Conservation (phyloP, 2,329 filamentous ascomycete species). For the Blastomyces emzantsi region DNA sequence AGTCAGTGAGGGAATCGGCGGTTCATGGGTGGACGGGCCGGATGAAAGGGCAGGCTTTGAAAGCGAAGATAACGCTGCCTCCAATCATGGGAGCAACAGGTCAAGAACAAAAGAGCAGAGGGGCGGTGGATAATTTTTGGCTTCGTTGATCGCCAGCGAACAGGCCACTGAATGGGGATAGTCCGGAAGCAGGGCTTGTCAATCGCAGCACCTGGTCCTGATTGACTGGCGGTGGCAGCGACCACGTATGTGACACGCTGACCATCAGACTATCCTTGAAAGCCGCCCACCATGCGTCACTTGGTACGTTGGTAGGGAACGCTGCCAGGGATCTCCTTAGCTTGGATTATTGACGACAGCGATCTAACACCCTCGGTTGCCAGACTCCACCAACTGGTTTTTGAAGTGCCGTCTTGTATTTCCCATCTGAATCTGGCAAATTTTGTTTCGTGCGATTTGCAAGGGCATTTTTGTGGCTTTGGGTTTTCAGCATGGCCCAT, state of each 20-base stretch:
- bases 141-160: conserved; percentile 11
- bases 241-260: conserved; percentile 19
- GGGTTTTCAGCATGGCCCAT: background rate
- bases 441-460: conserved; percentile 4
- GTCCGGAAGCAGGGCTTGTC: conserved; percentile 7
- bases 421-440: background rate
- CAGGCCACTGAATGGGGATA: conserved; percentile 11
- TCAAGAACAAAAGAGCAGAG: background rate
- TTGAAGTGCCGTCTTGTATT: background rate
- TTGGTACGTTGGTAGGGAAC: background rate
- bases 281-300: background rate
- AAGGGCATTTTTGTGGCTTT: background rate
- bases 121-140: background rate
- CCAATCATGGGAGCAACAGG: background rate
- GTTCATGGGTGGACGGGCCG: background rate
- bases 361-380: background rate
- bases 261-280: conserved; percentile 8
- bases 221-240: conserved; percentile 18
- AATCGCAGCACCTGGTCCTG: conserved; percentile 11
- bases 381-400: background rate
- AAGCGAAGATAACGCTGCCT: conserved; percentile 3
- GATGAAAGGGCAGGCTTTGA: background rate
- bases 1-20: background rate
- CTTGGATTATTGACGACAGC: background rate
- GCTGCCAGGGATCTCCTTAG: background rate